Evolutionary conservation across 352 stramenopile genomes (phyloP).

Genomic region (Halophytophthora batemanensis): DNA sequence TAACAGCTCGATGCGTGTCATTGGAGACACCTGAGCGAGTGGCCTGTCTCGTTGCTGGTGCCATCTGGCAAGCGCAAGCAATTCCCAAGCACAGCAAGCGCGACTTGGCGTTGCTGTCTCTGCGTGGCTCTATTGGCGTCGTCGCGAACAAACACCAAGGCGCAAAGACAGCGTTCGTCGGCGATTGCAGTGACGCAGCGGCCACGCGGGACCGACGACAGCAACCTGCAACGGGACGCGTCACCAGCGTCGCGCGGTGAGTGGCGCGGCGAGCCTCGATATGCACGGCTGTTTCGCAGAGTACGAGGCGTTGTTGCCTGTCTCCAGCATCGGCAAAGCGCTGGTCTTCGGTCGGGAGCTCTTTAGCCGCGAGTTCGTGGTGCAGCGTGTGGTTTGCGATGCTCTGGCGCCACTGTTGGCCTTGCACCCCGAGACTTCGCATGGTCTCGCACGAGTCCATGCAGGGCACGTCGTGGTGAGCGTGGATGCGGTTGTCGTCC

Average conservation of each 20-base stretch:
- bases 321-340: slow-evolving; percentile 7
- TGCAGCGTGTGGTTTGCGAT: slow-evolving; percentile 22
- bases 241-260: background rate
- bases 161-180: too few relatives aligned
- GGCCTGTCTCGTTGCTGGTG: too few relatives aligned
- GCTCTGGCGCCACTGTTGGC: slow-evolving; percentile 12
- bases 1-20: too few relatives aligned
- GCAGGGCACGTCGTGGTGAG: slow-evolving; percentile 31
- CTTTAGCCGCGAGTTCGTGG: slow-evolving; percentile 41
- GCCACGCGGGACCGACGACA: too few relatives aligned
- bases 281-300: slow-evolving; percentile 19
- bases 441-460: slow-evolving; percentile 22
- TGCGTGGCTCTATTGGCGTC: too few relatives aligned
- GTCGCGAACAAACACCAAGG: too few relatives aligned
- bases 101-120: too few relatives aligned
- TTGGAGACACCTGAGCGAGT: too few relatives aligned
- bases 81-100: too few relatives aligned
- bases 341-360: slow-evolving; percentile 36
- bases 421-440: slow-evolving; percentile 7
- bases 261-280: too few relatives aligned
- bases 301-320: slow-evolving; percentile 28
- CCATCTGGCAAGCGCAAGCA: too few relatives aligned
- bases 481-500: slow-evolving; percentile 20
- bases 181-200: too few relatives aligned
- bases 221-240: background rate